phyloP scores from a whole-genome alignment of 768 basidiomycete genomes.

The Tulasnella sp. region DNA sequence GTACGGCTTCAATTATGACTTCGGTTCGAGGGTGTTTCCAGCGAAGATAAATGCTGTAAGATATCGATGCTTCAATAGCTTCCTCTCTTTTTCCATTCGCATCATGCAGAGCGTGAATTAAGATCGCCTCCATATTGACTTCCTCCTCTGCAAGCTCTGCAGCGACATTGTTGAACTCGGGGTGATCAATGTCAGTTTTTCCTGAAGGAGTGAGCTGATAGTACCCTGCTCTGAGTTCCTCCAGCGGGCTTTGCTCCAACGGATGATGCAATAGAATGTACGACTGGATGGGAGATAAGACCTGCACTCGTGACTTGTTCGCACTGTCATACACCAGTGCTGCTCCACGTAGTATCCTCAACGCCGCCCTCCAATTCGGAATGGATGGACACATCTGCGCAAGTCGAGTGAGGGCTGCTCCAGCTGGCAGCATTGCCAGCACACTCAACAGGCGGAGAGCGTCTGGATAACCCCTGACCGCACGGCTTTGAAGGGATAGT shows the following conservation, averaged over 20 bases:
- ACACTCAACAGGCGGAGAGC: neutral
- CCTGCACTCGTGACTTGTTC: neutral
- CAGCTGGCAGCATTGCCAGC: neutral
- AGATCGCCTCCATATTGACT: no score
- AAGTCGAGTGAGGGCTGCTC: neutral
- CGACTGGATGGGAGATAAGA: neutral
- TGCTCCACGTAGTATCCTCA: neutral
- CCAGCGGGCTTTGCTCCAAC: neutral
- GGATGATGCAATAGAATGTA: neutral
- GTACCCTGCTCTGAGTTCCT: no score
- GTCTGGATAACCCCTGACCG: neutral
- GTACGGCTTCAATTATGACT: no score
- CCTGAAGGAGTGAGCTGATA: no score
- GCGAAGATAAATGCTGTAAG: no score
- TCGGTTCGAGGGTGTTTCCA: no score
- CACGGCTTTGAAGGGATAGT: constrained; percentile 16
- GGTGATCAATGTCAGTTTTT: no score
- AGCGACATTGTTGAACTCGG: no score
- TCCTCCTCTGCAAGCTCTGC: no score
- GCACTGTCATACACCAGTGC: neutral
- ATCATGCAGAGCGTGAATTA: no score
- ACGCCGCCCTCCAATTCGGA: neutral
- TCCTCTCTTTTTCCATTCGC: no score
- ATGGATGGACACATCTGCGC: neutral
- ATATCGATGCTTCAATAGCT: no score